Evolutionary conservation across 2,329 filamentous ascomycete genomes (phyloP).

Genomic region (Penicillium sp.): DNA sequence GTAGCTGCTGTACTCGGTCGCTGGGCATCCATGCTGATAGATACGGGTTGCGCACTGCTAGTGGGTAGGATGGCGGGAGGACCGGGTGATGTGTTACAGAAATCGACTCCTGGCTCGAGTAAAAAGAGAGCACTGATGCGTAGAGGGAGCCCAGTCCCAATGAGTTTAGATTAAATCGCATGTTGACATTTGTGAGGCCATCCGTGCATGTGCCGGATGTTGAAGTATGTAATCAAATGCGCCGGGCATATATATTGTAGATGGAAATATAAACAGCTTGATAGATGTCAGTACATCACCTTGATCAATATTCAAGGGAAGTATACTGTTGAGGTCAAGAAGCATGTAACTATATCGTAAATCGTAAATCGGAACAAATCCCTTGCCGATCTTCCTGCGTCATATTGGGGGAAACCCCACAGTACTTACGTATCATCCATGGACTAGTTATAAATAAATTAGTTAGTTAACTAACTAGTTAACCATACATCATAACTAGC

Average conservation of each 20-base stretch:
- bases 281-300: neutral
- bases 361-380: neutral
- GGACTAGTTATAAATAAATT: neutral
- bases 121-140: constrained; percentile 19
- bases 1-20: constrained; percentile 37
- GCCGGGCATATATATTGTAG: neutral
- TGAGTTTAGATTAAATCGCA: constrained; percentile 18
- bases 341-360: neutral
- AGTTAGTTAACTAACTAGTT: neutral
- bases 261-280: neutral
- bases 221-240: neutral
- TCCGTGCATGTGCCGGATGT: neutral
- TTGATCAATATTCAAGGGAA: neutral
- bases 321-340: neutral
- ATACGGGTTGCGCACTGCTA: constrained; percentile 48
- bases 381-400: constrained; percentile 5
- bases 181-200: neutral
- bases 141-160: constrained; percentile 27
- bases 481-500: neutral
- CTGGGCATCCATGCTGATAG: constrained; percentile 48
- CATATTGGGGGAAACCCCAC: constrained; percentile 1
- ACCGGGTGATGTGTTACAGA: constrained; percentile 27
- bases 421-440: neutral
- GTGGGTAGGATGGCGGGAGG: constrained; percentile 45
- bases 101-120: constrained; percentile 9